Evolutionary conservation across 2,329 filamentous ascomycete genomes (phyloP).

Genomic region (Tolypocladium pustulatum): DNA sequence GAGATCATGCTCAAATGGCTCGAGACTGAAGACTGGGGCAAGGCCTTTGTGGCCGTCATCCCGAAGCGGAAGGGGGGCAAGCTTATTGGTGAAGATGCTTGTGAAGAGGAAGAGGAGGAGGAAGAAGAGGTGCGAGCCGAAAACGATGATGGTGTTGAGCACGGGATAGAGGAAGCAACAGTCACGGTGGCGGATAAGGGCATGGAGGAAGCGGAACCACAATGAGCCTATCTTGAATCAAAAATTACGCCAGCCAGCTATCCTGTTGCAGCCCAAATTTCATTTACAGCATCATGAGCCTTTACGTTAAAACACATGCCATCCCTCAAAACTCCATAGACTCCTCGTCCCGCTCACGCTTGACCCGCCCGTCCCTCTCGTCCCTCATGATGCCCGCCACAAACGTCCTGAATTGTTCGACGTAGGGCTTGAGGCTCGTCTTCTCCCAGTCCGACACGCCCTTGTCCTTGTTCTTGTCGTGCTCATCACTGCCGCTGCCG

Average conservation of each 20-base stretch:
- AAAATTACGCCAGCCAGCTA: background rate
- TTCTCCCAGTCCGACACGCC: slow-evolving; percentile 82
- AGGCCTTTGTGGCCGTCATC: slow-evolving; percentile 79
- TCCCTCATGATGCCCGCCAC: slow-evolving; percentile 72
- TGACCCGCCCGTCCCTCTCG: slow-evolving; percentile 44
- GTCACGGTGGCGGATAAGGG: background rate
- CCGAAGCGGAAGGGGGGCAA: slow-evolving; percentile 80
- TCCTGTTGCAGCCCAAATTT: background rate
- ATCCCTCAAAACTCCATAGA: slow-evolving; percentile 40
- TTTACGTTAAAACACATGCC: background rate
- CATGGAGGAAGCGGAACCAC: background rate
- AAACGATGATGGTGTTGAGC: slow-evolving; percentile 2
- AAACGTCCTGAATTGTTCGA: slow-evolving; percentile 80
- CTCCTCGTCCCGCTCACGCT: slow-evolving; percentile 44
- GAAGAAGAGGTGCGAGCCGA: slow-evolving; percentile 14
- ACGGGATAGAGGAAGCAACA: slow-evolving; percentile 2
- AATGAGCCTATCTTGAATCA: background rate
- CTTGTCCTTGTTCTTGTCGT: slow-evolving; percentile 25
- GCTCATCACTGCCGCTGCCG: slow-evolving; percentile 24
- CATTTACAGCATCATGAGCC: background rate
- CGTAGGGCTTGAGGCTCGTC: slow-evolving; percentile 85
- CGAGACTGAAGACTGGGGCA: slow-evolving; percentile 81
- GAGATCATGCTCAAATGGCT: slow-evolving; percentile 96
- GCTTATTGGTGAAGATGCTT: slow-evolving; percentile 35
- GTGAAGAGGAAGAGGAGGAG: slow-evolving; percentile 13